Percentiles rank a stretch among this genome's conserved stretches.
Evolutionary conservation across 345 rosid genomes (phyloP).

Genomic region (Hibiscus mutabilis): DNA sequence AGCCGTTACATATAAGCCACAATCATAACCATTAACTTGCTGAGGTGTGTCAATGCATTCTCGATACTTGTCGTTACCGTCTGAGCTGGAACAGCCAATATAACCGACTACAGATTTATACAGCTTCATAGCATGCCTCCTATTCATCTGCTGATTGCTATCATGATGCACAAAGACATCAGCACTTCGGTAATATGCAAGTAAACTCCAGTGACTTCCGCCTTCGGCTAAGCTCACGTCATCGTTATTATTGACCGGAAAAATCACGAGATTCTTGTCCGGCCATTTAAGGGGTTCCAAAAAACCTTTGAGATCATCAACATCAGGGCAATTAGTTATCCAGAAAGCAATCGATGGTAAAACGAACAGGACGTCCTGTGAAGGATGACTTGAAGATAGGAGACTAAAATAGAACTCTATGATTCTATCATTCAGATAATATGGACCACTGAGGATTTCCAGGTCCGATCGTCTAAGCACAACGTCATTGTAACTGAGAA

Average conservation of each 20-base stretch:
- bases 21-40: slow-evolving; percentile 66
- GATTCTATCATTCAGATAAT: slow-evolving; percentile 22
- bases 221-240: slow-evolving; percentile 36
- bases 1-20: slow-evolving; percentile 62
- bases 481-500: too few relatives aligned
- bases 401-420: slow-evolving; percentile 79
- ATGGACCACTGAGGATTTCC: too few relatives aligned
- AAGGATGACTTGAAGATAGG: slow-evolving; percentile 42
- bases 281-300: slow-evolving; percentile 42
- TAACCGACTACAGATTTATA: slow-evolving; percentile 35
- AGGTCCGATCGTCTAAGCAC: too few relatives aligned
- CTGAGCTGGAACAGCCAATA: slow-evolving; percentile 18
- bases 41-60: slow-evolving; percentile 49
- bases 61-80: slow-evolving; percentile 26
- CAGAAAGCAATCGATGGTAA: slow-evolving; percentile 80
- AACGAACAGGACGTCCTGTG: slow-evolving; percentile 46
- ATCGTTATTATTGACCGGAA: slow-evolving; percentile 65
- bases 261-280: slow-evolving; percentile 47
- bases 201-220: slow-evolving; percentile 79
- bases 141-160: slow-evolving; percentile 42
- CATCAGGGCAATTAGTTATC: slow-evolving; percentile 61
- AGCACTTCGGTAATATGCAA: slow-evolving; percentile 45
- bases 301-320: slow-evolving; percentile 44
- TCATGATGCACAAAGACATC: slow-evolving; percentile 74
- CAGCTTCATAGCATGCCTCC: slow-evolving; percentile 32